phyloP scores from a whole-genome alignment of 305 asterid genomes.

The Solanum aculeatissimum region DNA sequence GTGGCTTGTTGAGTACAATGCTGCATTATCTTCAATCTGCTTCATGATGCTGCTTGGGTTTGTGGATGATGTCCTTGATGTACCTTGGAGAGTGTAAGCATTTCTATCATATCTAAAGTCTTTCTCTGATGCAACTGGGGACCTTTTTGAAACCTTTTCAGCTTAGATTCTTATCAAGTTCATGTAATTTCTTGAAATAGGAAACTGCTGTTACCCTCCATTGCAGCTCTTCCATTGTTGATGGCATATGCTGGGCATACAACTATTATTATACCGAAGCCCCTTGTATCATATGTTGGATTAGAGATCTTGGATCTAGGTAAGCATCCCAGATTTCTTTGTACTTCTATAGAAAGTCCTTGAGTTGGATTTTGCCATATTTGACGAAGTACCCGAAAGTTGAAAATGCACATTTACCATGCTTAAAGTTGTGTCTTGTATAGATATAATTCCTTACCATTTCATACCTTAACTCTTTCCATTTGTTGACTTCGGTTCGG shows the following conservation, averaged over 20 bases:
- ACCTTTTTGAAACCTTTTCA: not conserved
- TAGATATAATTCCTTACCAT: not conserved
- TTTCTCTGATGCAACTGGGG: not conserved
- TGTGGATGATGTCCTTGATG: constrained; percentile 94
- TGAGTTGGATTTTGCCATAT: not conserved
- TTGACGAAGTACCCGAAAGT: not conserved
- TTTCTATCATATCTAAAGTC: not conserved
- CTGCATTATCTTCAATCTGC: constrained; percentile 90
- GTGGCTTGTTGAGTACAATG: constrained; percentile 99
- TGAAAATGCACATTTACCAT: not conserved
- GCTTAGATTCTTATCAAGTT: constrained; percentile 14
- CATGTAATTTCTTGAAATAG: constrained; percentile 38
- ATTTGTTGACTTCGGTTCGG: not conserved
- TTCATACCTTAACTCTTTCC: not conserved
- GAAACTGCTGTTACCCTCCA: constrained; percentile 73
- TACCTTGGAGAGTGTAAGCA: constrained; percentile 99
- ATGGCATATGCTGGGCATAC: constrained; percentile 98
- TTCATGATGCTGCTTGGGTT: constrained; percentile 95
- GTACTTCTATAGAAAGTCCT: not conserved
- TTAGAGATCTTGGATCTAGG: constrained; percentile 65
- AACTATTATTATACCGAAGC: constrained; percentile 79
- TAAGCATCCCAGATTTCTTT: constrained; percentile 5
- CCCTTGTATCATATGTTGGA: constrained; percentile 61
- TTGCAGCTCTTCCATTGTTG: constrained; percentile 84
- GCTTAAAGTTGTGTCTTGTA: not conserved